Conservation (phyloP, 768 basidiomycete genomes). For the Trametes meyenii region DNA sequence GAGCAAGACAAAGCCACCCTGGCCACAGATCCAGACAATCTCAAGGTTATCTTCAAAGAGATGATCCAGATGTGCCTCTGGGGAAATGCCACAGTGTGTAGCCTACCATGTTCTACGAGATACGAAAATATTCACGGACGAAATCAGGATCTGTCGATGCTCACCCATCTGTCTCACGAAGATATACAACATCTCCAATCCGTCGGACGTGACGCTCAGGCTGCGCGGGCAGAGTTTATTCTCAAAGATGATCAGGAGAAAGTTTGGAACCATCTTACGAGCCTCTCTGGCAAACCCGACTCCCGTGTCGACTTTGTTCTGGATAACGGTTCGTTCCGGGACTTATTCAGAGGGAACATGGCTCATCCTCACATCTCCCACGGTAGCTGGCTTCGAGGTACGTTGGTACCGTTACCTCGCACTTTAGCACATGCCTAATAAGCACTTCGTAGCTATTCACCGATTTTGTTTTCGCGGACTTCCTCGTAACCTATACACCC, state of each 20-base stretch:
- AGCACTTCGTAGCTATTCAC: conserved; percentile 71
- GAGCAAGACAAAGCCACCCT: conserved; percentile 50
- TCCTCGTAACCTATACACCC: conserved; percentile 87
- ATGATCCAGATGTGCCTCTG: conserved; percentile 93
- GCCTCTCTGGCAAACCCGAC: conserved; percentile 43
- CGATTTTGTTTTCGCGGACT: conserved; percentile 91
- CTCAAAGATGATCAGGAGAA: conserved; percentile 78
- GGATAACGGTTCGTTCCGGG: conserved; percentile 70
- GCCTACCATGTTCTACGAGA: too few species aligned
- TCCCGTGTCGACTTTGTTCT: conserved; percentile 82
- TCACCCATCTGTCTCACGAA: conserved; percentile 80
- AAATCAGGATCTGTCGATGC: conserved; percentile 84
- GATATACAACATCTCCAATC: conserved; percentile 85
- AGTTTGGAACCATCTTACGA: conserved; percentile 74
- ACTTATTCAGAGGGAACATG: too few species aligned
- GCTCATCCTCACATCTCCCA: not conserved
- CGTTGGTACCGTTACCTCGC: not conserved
- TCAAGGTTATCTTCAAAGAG: conserved; percentile 71
- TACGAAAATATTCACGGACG: not conserved
- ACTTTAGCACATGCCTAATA: not conserved
- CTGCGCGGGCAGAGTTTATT: conserved; percentile 76
- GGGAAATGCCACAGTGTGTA: conserved; percentile 89
- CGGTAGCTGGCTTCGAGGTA: conserved; percentile 88
- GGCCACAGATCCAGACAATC: conserved; percentile 50
- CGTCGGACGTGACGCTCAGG: conserved; percentile 80